These are phyloP conservation scores for Thielaviopsis populi DNA, from an alignment of 2,329 filamentous ascomycete species.

Conservation along the genomic window DNA sequence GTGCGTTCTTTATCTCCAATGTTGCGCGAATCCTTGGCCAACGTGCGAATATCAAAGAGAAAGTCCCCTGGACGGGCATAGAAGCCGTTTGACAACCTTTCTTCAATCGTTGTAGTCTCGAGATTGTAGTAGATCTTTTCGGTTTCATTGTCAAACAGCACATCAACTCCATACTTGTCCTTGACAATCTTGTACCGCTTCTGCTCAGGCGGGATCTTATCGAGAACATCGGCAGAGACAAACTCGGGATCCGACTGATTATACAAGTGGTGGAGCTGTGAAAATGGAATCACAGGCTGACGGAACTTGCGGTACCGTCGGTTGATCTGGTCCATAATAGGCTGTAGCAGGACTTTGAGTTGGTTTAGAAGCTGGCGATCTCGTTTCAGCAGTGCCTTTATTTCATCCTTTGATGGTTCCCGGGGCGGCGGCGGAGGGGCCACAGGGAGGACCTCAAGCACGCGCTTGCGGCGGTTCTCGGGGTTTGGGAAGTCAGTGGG, in stretches of 20 bases:
- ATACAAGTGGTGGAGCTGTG: conserved; percentile 64
- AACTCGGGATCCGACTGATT: conserved; percentile 65
- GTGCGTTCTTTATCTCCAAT: conserved; percentile 70
- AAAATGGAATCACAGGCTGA: conserved; percentile 59
- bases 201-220: conserved; percentile 35
- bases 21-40: conserved; percentile 72
- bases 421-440: conserved; percentile 58
- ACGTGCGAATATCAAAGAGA: conserved; percentile 65
- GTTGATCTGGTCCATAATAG: conserved; percentile 95
- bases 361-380: conserved; percentile 75
- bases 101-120: conserved; percentile 83
- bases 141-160: conserved; percentile 58
- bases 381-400: conserved; percentile 62
- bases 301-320: conserved; percentile 79
- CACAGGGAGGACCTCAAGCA: conserved; percentile 60
- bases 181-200: conserved; percentile 67
- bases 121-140: conserved; percentile 91
- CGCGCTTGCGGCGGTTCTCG: conserved; percentile 69
- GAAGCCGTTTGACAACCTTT: conserved; percentile 90
- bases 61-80: conserved; percentile 88
- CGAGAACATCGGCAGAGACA: conserved; percentile 40
- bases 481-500: conserved; percentile 81
- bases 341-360: conserved; percentile 78
- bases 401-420: conserved; percentile 58
- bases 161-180: conserved; percentile 64